phyloP scores from a whole-genome alignment of 2,329 filamentous ascomycete species.

The Lachnellula cervina region DNA sequence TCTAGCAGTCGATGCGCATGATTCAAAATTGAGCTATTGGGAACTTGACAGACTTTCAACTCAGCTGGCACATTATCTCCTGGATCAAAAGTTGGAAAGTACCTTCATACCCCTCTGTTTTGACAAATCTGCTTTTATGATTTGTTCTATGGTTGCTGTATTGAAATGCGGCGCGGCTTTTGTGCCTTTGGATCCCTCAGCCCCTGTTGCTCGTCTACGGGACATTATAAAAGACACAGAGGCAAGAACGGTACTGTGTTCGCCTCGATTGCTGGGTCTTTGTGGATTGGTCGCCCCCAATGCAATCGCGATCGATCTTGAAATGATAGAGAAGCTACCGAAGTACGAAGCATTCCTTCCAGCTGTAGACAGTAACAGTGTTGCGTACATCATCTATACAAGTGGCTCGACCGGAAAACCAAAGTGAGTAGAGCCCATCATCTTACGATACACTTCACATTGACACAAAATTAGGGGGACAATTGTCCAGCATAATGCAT shows the following conservation, averaged over 20 bases:
- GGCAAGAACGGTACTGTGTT: slow-evolving; percentile 11
- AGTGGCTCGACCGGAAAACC: slow-evolving; percentile 30
- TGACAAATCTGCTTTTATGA: slow-evolving; percentile 29
- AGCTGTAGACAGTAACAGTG: background rate
- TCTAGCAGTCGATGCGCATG: slow-evolving; percentile 4
- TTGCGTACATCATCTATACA: slow-evolving; percentile 24
- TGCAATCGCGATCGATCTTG: background rate
- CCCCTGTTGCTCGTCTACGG: slow-evolving; percentile 24
- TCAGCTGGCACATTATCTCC: slow-evolving; percentile 3
- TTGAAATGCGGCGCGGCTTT: slow-evolving; percentile 29
- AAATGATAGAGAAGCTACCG: slow-evolving; percentile 2
- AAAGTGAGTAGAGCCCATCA: slow-evolving; percentile 6
- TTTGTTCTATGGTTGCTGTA: slow-evolving; percentile 29
- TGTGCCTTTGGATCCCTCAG: slow-evolving; percentile 30
- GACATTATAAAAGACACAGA: slow-evolving; percentile 11
- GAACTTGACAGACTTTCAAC: slow-evolving; percentile 12
- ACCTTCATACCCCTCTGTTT: slow-evolving; percentile 27
- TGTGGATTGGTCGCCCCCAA: background rate
- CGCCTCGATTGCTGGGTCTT: background rate
- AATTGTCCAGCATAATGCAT: slow-evolving; percentile 14
- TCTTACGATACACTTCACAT: background rate
- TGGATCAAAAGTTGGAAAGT: slow-evolving; percentile 6
- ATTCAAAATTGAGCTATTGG: slow-evolving; percentile 13
- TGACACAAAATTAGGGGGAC: background rate
- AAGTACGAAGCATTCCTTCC: background rate